Base-by-base conservation (phyloP, 2,329 filamentous ascomycete genomes). In the Sporothrix euskadiensis region DNA sequence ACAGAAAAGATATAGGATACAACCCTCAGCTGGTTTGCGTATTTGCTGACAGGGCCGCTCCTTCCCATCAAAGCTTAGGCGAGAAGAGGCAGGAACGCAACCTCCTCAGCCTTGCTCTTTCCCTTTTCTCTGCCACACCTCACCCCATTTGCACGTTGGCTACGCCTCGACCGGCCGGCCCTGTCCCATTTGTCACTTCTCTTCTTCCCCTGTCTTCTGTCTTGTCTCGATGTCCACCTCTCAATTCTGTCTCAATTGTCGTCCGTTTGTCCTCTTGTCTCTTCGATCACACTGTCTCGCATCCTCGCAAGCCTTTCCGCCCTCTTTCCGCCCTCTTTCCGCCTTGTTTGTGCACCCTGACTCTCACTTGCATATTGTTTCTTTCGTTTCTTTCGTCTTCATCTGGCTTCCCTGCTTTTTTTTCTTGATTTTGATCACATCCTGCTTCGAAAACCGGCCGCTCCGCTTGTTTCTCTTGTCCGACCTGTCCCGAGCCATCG, bases 91-190 rank as follows among this genome's bases (percentile, higher is more conserved):
- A 65, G 61, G 39, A 26, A 14, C 39, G 39, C 8, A 54, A 6
- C 47, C 44, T n/a, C 44, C 65, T 69, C 47, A 69, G 66, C 66
- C 66, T 69, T 69, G 66, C 66, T 69, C 66, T 54, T 69, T 52
- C 66, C 65, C 26, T 30, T 39, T 56, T 26, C 30, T 49, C 47
- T 69, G 65, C 26, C 65, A 68, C 65, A 35, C 26, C 65, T 49
- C 63, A 66, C 63, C 63, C 63, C 41, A 66, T 66, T 66, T 16
- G 5, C 63, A 66, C 63, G 30, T 69, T 49, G 22, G 35, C 44
- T 69, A n/a, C 44, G 65, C 65, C 65, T 68, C 61, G 41, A 47
- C n/a, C 56, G 49, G 19, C 22, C 22, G 54, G 56, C 7, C 8
- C 30, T 56, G 56, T 19, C 56, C 35, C 39, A 14, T 39, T 32